Evolutionary conservation across 257 asterid genomes (phyloP).

Genomic region (Leonotis leonurus): DNA sequence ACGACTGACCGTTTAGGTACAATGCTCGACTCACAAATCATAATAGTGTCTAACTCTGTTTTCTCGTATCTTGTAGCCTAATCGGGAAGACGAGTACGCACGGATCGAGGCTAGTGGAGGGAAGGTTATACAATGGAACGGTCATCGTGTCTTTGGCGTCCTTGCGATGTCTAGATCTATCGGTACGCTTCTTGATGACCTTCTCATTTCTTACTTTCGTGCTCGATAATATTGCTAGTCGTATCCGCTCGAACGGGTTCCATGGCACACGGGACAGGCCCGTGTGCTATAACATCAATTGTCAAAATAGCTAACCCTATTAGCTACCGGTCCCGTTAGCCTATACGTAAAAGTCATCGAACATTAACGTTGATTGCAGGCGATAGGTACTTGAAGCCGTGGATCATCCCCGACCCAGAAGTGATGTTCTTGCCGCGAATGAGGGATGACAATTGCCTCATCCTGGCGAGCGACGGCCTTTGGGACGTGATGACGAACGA

Average conservation of each 20-base stretch:
- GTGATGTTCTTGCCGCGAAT: conserved; percentile 62
- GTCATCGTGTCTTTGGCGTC: conserved; percentile 95
- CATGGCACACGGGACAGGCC: not conserved
- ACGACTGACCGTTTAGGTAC: not conserved
- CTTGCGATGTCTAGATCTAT: conserved; percentile 98
- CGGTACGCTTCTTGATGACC: conserved; percentile 42
- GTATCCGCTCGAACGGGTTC: not conserved
- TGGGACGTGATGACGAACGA: conserved; percentile 94
- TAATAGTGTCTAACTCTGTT: not conserved
- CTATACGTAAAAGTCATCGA: no score
- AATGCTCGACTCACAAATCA: not conserved
- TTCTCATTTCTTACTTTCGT: not conserved
- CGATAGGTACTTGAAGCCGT: conserved; percentile 84
- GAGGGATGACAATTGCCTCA: conserved; percentile 71
- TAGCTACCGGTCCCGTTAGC: no score
- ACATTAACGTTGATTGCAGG: conserved; percentile 44
- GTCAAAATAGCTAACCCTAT: no score
- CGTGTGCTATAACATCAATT: not conserved
- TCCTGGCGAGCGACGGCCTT: conserved; percentile 87
- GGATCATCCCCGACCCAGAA: conserved; percentile 88
- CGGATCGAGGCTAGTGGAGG: conserved; percentile 97
- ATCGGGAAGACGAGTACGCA: conserved; percentile 86
- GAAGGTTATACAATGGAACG: conserved; percentile 98
- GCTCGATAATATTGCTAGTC: not conserved
- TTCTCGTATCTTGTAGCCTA: conserved; percentile 43